phyloP scores from a whole-genome alignment of 352 stramenopile species.

The Globisporangium barbulae region DNA sequence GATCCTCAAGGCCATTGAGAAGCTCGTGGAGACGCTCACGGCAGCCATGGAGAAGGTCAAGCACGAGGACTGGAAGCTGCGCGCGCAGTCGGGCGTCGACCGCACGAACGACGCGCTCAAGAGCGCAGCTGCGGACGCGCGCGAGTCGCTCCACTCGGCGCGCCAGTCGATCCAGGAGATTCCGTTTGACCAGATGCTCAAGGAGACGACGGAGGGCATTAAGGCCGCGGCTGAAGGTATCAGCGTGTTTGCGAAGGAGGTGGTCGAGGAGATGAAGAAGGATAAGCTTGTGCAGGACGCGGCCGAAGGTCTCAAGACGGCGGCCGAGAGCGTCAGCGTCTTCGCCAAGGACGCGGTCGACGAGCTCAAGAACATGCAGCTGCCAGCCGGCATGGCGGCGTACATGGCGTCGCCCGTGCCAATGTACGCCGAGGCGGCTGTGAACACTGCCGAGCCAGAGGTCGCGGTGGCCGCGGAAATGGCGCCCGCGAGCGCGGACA shows the following conservation, averaged over 20 bases:
- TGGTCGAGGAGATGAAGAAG: constrained; percentile 65
- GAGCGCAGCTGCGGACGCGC: constrained; percentile 47
- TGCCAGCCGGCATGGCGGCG: constrained; percentile 5
- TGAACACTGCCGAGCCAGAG: constrained; percentile 20
- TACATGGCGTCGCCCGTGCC: constrained; percentile 9
- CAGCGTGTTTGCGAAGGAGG: constrained; percentile 70
- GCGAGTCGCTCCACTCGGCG: constrained; percentile 47
- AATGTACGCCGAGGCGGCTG: constrained; percentile 24
- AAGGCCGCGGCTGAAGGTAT: constrained; percentile 74
- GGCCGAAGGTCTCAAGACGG: constrained; percentile 10
- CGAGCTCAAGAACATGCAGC: constrained; percentile 61
- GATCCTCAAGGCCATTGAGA: constrained; percentile 79
- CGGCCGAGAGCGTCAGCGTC: constrained; percentile 34
- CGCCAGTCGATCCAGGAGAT: constrained; percentile 73
- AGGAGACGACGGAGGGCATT: constrained; percentile 75
- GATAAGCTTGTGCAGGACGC: constrained; percentile 20
- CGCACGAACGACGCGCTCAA: constrained; percentile 69
- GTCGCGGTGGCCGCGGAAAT: constrained; percentile 24
- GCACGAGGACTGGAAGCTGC: constrained; percentile 70
- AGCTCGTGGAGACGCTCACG: constrained; percentile 76
- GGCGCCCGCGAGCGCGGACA: constrained; percentile 32
- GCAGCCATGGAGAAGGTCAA: constrained; percentile 81
- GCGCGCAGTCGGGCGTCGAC: constrained; percentile 44
- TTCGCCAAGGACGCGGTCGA: constrained; percentile 65
- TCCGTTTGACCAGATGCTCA: constrained; percentile 78